phyloP scores from a whole-genome alignment of 805 yeast genomes.

The Candida namnaoensis region DNA sequence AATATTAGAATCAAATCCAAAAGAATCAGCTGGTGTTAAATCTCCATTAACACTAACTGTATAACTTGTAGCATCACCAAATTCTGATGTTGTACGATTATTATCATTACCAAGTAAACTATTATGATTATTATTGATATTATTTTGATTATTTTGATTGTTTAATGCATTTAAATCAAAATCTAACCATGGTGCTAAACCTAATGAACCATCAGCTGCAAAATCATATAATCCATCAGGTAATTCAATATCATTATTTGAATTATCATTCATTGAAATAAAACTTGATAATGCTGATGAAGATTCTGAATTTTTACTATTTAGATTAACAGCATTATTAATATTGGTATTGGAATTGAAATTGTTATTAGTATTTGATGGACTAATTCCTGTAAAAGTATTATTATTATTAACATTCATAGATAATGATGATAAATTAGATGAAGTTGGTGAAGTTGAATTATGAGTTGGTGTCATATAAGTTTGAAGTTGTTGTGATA shows the following conservation, averaged over 20 bases:
- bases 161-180: slow-evolving; percentile 23
- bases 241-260: slow-evolving; percentile 4
- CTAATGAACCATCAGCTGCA: slow-evolving; percentile 78
- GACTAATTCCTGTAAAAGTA: neutral
- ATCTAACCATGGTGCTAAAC: slow-evolving; percentile 61
- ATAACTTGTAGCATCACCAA: slow-evolving; percentile 1
- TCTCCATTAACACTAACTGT: slow-evolving; percentile 4
- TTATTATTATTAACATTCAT: neutral
- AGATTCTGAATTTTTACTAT: neutral
- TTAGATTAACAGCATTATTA: neutral
- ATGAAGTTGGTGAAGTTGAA: slow-evolving; percentile 1
- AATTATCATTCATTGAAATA: neutral
- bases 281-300: neutral
- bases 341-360: neutral
- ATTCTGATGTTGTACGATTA: neutral
- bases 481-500: slow-evolving; percentile 2
- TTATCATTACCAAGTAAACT: too few relatives aligned
- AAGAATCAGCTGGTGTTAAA: neutral
- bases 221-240: slow-evolving; percentile 35
- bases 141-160: neutral
- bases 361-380: neutral
- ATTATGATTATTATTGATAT: too few relatives aligned
- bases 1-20: too few relatives aligned
- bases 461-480: neutral
- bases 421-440: neutral